A percentile compares a stretch with the other conserved stretches of the same genome.
Evolutionary conservation across 2,329 filamentous ascomycete genomes (phyloP).

Genomic region (Aspergillus pseudoterreus): DNA sequence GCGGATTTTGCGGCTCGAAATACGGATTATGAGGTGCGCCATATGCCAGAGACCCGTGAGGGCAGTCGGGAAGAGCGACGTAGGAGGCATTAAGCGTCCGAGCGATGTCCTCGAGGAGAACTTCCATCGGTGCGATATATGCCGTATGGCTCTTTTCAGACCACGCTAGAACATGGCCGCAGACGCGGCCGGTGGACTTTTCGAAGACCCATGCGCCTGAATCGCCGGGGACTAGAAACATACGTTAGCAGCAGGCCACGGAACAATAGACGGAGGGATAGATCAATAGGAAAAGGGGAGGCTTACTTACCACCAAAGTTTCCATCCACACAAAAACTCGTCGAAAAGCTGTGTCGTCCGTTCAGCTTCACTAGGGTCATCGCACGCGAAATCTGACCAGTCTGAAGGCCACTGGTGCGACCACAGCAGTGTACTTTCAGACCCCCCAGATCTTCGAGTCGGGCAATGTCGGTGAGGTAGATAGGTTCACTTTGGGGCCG

Average conservation of each 20-base stretch:
- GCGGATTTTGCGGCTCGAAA: conserved; percentile 16
- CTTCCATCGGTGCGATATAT: conserved; percentile 94
- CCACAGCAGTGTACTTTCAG: conserved; percentile 83
- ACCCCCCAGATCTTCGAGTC: conserved; percentile 60
- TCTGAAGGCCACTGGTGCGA: conserved; percentile 78
- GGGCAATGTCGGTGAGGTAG: conserved; percentile 56
- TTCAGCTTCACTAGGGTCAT: conserved; percentile 85
- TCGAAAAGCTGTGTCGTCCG: conserved; percentile 74
- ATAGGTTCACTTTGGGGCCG: conserved; percentile 27
- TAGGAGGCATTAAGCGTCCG: conserved; percentile 67
- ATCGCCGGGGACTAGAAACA: conserved; percentile 68
- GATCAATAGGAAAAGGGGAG: conserved; percentile 5
- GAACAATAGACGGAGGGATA: neutral
- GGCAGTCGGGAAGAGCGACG: conserved; percentile 64
- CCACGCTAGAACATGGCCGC: conserved; percentile 88
- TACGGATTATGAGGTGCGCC: conserved; percentile 11
- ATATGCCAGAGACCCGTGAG: conserved; percentile 25
- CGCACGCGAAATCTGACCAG: conserved; percentile 70
- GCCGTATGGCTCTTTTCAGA: conserved; percentile 74
- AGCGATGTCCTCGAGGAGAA: conserved; percentile 80
- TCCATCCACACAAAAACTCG: conserved; percentile 62
- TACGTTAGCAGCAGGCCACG: conserved; percentile 6
- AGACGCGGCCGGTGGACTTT: conserved; percentile 71
- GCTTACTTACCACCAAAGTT: conserved; percentile 52
- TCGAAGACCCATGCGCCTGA: conserved; percentile 92